Evolutionary conservation across 306 rosid genomes (phyloP).

Genomic region (Pyrus betulifolia): DNA sequence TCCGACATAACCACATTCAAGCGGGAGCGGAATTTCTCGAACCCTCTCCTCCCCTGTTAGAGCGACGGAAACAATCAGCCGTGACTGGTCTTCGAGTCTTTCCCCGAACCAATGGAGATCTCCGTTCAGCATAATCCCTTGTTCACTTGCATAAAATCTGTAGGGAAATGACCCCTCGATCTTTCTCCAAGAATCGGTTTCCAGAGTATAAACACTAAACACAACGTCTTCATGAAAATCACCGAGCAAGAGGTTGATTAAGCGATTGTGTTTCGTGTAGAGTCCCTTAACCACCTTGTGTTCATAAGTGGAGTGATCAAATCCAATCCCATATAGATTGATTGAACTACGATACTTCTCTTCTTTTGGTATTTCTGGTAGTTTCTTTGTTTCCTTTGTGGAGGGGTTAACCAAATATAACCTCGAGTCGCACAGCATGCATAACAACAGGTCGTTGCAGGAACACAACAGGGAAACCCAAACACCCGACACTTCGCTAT

Average conservation of each 20-base stretch:
- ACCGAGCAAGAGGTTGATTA: too few species aligned
- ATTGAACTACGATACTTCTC: too few species aligned
- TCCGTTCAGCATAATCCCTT: background rate
- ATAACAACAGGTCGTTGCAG: background rate
- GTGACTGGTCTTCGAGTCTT: too few species aligned
- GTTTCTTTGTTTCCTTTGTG: background rate
- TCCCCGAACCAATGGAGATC: background rate
- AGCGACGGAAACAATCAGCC: background rate
- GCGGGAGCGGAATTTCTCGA: background rate
- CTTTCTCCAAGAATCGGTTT: background rate
- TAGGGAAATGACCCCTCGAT: background rate
- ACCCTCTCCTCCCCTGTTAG: background rate
- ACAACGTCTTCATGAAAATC: background rate
- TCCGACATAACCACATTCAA: background rate
- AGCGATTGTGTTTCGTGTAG: too few species aligned
- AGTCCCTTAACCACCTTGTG: background rate
- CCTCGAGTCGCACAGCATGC: background rate
- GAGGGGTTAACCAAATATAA: background rate
- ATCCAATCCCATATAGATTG: background rate
- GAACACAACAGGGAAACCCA: background rate
- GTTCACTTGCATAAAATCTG: background rate
- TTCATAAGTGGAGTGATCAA: background rate
- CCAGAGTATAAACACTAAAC: background rate
- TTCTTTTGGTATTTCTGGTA: background rate
- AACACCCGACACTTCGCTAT: background rate